Base-by-base conservation (phyloP, 257 asterid species). In the Ilex asprella region DNA sequence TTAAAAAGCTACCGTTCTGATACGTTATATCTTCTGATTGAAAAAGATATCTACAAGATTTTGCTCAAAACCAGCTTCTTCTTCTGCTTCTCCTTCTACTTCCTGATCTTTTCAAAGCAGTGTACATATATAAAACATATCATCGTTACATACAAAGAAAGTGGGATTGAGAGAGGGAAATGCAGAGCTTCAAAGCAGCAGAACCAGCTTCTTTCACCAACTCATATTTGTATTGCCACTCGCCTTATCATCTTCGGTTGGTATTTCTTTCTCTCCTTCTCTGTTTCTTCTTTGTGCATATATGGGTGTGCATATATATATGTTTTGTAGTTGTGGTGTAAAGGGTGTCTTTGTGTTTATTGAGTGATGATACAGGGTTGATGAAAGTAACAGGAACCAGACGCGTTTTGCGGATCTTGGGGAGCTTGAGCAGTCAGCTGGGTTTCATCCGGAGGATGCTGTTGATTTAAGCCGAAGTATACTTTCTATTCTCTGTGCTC, bases 221-320 rank as follows among this genome's bases (percentile, higher is more conserved):
- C 71, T 73, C 83, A 61, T 86, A 78, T 68, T 73, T 82, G 63
- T 88, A 77, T 70, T 81, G 86, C 86, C 85, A 72, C 65, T 69
- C 91, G 59, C 75, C 84, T 64, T 81, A 81, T 71, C 82, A 79
- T 74, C 80, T 78, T 76, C 84, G 98, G 98, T 90, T 30, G 62
- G 43, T 46, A 53, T 31, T 35, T 41, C 12, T 27, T 1, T 32
- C 13, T 11, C 13, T 59, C 6, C 50, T 39, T 30, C 62, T 27
- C 27, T 29, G 8, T 41, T 47, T 1, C 10, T 12, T 30, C 39
- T n/a, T 58, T 31, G 11, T 7, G 1, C 13, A 7, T 7, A 44
- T 7, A 16, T n/a, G 49, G 30, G 5, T 49, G 2, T 12, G 2
- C 30, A 2, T 13, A 14, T 46, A 9, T 13, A 46, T 31, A 30